Evolutionary conservation across 805 yeast genomes (phyloP), one percentile per base, ranked within the genome.

Genomic region (Suhomyces sp.): DNA sequence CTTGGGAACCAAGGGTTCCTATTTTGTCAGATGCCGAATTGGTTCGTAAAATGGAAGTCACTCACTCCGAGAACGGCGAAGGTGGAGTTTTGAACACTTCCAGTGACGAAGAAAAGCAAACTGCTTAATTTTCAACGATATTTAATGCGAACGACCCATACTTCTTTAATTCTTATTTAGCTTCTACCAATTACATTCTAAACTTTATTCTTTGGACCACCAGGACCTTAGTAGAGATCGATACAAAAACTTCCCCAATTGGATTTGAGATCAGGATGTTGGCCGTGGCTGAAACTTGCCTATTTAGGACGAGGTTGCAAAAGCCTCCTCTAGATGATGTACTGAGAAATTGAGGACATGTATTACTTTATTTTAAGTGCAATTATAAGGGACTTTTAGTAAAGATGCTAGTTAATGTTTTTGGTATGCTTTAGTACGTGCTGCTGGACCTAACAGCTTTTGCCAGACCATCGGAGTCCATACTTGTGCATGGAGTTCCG

Each of bases 1-100:
- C 61, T 35, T 74, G 77, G 77, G 59, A 68, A 57, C 78, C 78
- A 50, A 52, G 49, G 33, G 59, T 73, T 57, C 76, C 77, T 24
- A 48, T 72, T 43, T 66, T 72, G 49, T 63, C 75, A 12, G 77
- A 73, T 52, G 67, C 66, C 27, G 73, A 74, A 51, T 66, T 73
- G 58, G 73, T 66, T 41, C 54, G 56, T 29, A 73, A 74, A 67
- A 60, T 71, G 63, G 58, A 62, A 19, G 62, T 64, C 50, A 62
- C 67, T 44, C 78, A 73, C 54, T 56, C 62, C n/a, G 77, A 73
- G 57, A 59, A 59, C 41, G 57, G 57, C 10, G 41, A 37, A 37
- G 41, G 41, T 19, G 41, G 41, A 9, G 10, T 59, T 13, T 50
- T 67, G 43, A 45, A 49, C 47, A 45, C 50, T 43, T 46, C 52